A percentile compares a stretch with the other conserved stretches of the same genome.
Evolutionary conservation across 2,329 filamentous ascomycete species (phyloP).

Genomic region (Xylaria sp.): DNA sequence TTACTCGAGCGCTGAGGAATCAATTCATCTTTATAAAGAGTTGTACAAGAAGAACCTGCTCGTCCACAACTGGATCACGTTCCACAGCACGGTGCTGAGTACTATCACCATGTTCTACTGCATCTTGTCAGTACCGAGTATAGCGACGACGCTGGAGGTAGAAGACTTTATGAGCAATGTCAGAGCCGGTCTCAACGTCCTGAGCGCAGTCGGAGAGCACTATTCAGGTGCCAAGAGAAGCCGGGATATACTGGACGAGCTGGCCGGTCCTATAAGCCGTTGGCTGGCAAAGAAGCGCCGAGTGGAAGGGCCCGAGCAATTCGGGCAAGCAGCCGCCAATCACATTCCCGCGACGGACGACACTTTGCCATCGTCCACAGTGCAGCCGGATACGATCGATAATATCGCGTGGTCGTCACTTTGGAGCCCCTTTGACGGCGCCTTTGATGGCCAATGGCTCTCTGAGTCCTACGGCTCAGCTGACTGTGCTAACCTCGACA

Average conservation of each 20-base stretch:
- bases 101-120: conserved; percentile 64
- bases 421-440: conserved; percentile 27
- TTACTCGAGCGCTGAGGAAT: conserved; percentile 55
- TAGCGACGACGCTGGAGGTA: conserved; percentile 53
- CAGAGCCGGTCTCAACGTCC: conserved; percentile 56
- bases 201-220: conserved; percentile 63
- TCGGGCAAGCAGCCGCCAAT: conserved; percentile 8
- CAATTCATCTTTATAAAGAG: conserved; percentile 55
- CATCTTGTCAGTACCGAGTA: conserved; percentile 58
- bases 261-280: conserved; percentile 40
- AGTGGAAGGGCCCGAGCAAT: background rate
- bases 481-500: conserved; percentile 28
- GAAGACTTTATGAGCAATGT: conserved; percentile 57
- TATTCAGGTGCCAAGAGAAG: conserved; percentile 62
- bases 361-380: conserved; percentile 4
- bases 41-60: conserved; percentile 58
- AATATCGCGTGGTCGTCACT: conserved; percentile 9
- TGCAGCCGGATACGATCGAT: conserved; percentile 11
- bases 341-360: background rate
- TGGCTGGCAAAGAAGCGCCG: conserved; percentile 34
- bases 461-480: conserved; percentile 30
- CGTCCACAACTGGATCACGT: conserved; percentile 60
- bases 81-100: conserved; percentile 60
- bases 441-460: conserved; percentile 23
- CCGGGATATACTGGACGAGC: conserved; percentile 57